Evolutionary conservation across 306 rosid genomes (phyloP).

Genomic region (Quercus parvula): DNA sequence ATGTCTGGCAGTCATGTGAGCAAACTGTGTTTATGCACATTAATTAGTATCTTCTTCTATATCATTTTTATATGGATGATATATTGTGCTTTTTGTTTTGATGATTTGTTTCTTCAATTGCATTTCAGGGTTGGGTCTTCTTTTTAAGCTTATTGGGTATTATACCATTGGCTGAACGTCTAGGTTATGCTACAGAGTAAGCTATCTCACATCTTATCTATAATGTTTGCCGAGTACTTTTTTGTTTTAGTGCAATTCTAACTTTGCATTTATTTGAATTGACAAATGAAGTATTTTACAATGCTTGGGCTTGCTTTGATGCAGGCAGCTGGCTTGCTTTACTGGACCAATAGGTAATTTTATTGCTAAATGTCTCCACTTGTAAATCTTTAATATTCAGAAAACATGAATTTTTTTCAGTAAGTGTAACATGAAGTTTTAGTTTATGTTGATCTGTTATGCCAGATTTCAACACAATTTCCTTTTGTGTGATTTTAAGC

Average conservation of each 20-base stretch:
- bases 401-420: too few species aligned
- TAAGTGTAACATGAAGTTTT: too few species aligned
- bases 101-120: neutral
- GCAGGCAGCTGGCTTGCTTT: conserved; percentile 53
- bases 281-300: conserved; percentile 6
- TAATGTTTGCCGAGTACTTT: neutral
- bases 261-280: neutral
- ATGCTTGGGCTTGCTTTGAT: conserved; percentile 23
- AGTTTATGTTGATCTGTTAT: neutral
- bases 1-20: conserved; percentile 47
- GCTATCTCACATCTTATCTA: neutral
- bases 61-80: neutral
- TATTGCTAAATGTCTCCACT: neutral
- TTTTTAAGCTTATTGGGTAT: too few species aligned
- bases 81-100: neutral
- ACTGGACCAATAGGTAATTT: conserved; percentile 49
- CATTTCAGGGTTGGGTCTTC: conserved; percentile 2
- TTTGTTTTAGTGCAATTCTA: too few species aligned
- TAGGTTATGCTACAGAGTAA: too few species aligned
- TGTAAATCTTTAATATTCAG: too few species aligned
- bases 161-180: too few species aligned
- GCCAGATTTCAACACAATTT: neutral
- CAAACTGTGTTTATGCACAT: too few species aligned
- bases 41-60: too few species aligned
- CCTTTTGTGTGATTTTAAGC: neutral